Base-by-base conservation (phyloP, 176 grass and related monocot species). In the Triticum timopheevii region DNA sequence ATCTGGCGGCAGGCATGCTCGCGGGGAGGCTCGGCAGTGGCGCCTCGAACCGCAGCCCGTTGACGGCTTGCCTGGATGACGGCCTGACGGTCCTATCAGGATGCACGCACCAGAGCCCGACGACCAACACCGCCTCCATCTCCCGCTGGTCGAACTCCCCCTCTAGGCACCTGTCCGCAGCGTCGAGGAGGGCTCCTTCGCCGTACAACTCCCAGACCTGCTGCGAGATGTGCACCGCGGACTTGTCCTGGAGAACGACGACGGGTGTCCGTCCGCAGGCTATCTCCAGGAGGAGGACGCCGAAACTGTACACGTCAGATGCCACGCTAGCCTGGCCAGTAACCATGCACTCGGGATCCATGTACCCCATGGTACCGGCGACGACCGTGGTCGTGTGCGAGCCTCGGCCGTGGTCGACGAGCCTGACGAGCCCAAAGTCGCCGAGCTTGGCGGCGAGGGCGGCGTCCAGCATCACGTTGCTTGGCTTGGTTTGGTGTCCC, bases 271-370 rank as follows among this genome's bases (percentile, higher is more conserved):
- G 4, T 8, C 90, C 72, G 3, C 87, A 83, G 23, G 83, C 78
- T 36, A 92, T 79, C 61, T 92, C 87, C 0, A 89, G 64, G 1
- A 92, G 83, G 5, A 89, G 72, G 54, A 92, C 44, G 31, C 90
- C 90, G 25, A 89, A 89, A 64, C 83, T 89, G 78, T 86, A 86
- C 10, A 92, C 27, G 7, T 89, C 83, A 0, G 83, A 92, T 54
- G 79, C 83, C 3, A 73, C 40, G 33, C 30, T 59, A 1, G 54
- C 16, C 76, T 19, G 50, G 27, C 81, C 75, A 0, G 22, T 73
- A 54, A 52, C 10, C 75, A 78, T 64, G 75, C 64, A 65, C 22
- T 79, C 73, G 0, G 81, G 87, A 11, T 84, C 87, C 22, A 84
- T 84, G 30, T 89, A 89, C 6, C 81, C 81, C 62, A 13, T 64